Evolutionary conservation across 805 yeast genomes (phyloP).

Genomic region (Yamadazyma kitorensis): DNA sequence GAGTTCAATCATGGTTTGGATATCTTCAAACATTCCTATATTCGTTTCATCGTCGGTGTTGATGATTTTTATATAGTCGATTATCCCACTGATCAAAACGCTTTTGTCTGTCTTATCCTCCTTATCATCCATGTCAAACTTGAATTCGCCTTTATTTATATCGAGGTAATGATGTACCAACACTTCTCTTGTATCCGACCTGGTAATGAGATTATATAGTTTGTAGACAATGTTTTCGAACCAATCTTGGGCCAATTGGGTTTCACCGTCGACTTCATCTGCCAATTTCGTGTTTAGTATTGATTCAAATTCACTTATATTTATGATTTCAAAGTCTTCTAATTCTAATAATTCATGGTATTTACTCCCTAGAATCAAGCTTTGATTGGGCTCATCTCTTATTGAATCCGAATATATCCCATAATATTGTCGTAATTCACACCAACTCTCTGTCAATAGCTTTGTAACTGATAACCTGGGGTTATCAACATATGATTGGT

Average conservation of each 20-base stretch:
- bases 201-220: conserved; percentile 40
- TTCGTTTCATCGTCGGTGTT: conserved; percentile 14
- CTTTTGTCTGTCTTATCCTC: too few relatives aligned
- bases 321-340: conserved; percentile 39
- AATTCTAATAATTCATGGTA: conserved; percentile 50
- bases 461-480: conserved; percentile 59
- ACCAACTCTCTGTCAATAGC: conserved; percentile 59
- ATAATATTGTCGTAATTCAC: conserved; percentile 60
- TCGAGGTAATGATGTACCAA: conserved; percentile 52
- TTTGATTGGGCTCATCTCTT: conserved; percentile 24
- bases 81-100: conserved; percentile 60
- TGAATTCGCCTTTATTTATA: conserved; percentile 18
- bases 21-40: conserved; percentile 21
- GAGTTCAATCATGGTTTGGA: conserved; percentile 17
- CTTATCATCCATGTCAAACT: conserved; percentile 8
- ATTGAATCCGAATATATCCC: conserved; percentile 46
- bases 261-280: conserved; percentile 10
- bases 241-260: conserved; percentile 33
- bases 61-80: conserved; percentile 45
- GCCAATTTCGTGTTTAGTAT: conserved; percentile 6
- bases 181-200: conserved; percentile 62
- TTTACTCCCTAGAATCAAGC: conserved; percentile 46
- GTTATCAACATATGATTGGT: conserved; percentile 17
- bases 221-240: conserved; percentile 34
- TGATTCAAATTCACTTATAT: conserved; percentile 14